Evolutionary conservation across 2,329 filamentous ascomycete genomes (phyloP).

Genomic region (Xylaria sp.): DNA sequence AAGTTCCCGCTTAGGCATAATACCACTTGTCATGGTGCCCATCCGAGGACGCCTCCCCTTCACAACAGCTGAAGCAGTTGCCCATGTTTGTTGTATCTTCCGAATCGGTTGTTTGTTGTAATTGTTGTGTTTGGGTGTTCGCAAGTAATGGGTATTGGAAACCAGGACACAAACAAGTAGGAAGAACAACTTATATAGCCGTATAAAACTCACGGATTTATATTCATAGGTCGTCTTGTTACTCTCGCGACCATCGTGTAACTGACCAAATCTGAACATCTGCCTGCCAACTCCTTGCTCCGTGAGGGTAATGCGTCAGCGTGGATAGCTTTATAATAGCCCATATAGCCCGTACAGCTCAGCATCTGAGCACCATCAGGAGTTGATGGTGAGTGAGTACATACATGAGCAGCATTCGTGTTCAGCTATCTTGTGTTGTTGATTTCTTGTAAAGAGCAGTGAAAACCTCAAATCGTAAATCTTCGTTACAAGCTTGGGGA

Average conservation of each 20-base stretch:
- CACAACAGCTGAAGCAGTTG: too few relatives aligned
- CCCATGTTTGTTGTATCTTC: too few relatives aligned
- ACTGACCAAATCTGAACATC: not conserved
- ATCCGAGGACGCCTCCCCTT: too few relatives aligned
- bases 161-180: not conserved
- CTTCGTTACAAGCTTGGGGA: constrained; percentile 8
- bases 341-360: too few relatives aligned
- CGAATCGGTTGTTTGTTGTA: too few relatives aligned
- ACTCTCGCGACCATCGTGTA: not conserved
- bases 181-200: not conserved
- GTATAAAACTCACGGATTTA: not conserved
- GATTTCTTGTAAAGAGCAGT: not conserved
- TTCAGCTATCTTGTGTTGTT: too few relatives aligned
- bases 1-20: too few relatives aligned
- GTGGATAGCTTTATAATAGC: too few relatives aligned
- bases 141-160: too few relatives aligned
- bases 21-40: too few relatives aligned
- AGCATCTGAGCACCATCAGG: not conserved
- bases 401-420: constrained; percentile 4
- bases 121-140: too few relatives aligned
- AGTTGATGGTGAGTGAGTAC: constrained; percentile 7
- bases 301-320: too few relatives aligned
- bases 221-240: not conserved
- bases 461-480: constrained; percentile 10
- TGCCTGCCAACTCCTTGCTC: not conserved